A percentile compares a stretch with the other conserved stretches of the same genome.
Conservation (phyloP, 2,329 filamentous ascomycete genomes). For the Arthrobotrys iridis region DNA sequence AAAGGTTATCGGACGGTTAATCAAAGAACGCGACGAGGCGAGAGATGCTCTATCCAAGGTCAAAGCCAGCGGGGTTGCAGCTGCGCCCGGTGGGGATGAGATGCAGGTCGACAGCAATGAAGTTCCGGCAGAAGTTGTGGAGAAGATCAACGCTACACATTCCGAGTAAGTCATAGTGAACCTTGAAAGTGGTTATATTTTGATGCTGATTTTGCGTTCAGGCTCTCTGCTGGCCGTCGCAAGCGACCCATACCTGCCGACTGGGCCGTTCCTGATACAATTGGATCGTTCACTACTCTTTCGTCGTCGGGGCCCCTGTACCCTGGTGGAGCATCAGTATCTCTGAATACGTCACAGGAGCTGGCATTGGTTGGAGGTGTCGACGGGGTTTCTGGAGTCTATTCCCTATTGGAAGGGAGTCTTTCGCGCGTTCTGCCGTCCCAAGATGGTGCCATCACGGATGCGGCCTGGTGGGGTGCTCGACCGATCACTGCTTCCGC, state of each 20-base stretch:
- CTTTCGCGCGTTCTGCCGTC: conserved; percentile 74
- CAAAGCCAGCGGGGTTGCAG: conserved; percentile 72
- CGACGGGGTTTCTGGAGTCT: conserved; percentile 79
- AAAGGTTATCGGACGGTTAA: conserved; percentile 88
- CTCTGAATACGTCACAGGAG: conserved; percentile 70
- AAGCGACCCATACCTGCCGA: conserved; percentile 86
- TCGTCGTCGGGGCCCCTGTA: conserved; percentile 69
- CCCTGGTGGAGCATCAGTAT: conserved; percentile 69
- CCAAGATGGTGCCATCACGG: conserved; percentile 74
- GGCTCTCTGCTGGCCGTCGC: conserved; percentile 85
- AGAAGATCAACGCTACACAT: conserved; percentile 81
- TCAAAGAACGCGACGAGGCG: conserved; percentile 91
- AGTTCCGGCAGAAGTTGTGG: conserved; percentile 76
- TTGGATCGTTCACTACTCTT: conserved; percentile 70
- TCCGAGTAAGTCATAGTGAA: conserved; percentile 71
- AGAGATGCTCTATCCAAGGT: conserved; percentile 87
- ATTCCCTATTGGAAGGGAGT: conserved; percentile 79
- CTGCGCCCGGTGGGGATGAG: conserved; percentile 73
- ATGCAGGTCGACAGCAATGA: conserved; percentile 91
- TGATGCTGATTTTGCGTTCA: conserved; percentile 61
- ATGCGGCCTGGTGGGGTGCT: conserved; percentile 71
- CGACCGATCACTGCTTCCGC: conserved; percentile 78
- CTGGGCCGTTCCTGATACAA: conserved; percentile 80
- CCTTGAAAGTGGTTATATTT: neutral
- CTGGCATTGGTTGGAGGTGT: conserved; percentile 78